Evolutionary conservation across 2,329 filamentous ascomycete species (phyloP), one percentile per base, ranked within the genome.

Genomic region (Trichoderma koningiopsis): DNA sequence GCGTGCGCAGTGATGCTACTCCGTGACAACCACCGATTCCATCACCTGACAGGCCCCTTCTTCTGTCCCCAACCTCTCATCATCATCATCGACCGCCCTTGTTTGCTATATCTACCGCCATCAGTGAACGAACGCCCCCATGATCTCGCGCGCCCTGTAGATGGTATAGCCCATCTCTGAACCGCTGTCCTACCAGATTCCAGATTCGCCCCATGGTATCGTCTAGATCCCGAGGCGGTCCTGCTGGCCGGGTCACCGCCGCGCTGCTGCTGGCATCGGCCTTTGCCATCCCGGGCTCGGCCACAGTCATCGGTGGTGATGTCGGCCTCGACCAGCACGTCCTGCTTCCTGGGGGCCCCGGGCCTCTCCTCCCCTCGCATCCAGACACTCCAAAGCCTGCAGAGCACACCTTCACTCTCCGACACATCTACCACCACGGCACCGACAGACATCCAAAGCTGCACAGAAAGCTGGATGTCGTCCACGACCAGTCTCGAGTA

Each of bases 371-470:
- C 37, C 81, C 81, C 56, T 82, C 83, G 31, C 74, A 69, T n/a
- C 77, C 75, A 65, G 83, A 86, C 68, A 75, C 81, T 5, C 84
- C 83, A 27, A 77, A 75, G 13, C 82, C 87, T 13, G 83, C 83
- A 24, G 84, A 89, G 10, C 88, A 90, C 74, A 81, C 82, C 43
- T 90, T 91, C 82, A 89, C 86, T 7, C 87, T 99, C 68, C 90
- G 93, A 75, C 95, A 99, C 80, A 90, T 98, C 76, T 96, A 93
- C 81, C 94, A 97, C 78, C 94, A 97, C 81, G 95, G 95, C 70
- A 92, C 93, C 52, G 87, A 95, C 79, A 83, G 87, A 73, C 88
- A 97, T 74, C 94, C 94, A 3, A 81, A 85, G 5, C 87, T 97
- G 19, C 93, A 97, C 79, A 87, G 91, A 70, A 90, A 88, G 74